A percentile compares a stretch with the other conserved stretches of the same genome.
Conservation (phyloP, 768 basidiomycete genomes). For the Podaxis mareebaensis region DNA sequence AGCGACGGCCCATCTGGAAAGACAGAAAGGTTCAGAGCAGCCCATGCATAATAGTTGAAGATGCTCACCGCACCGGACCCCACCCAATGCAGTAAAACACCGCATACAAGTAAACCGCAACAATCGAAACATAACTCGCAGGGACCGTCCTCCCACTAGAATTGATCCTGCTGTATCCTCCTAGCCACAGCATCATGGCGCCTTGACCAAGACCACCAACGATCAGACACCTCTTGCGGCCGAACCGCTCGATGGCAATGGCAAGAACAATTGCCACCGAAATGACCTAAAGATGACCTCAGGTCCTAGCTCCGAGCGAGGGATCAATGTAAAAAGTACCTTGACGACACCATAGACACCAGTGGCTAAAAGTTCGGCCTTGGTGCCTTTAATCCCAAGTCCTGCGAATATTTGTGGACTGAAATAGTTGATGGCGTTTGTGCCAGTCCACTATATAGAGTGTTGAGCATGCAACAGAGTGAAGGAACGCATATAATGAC, state of each 20-base stretch:
- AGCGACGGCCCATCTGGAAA: slow-evolving; percentile 38
- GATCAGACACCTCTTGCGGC: slow-evolving; percentile 50
- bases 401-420: slow-evolving; percentile 50
- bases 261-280: slow-evolving; percentile 38
- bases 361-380: slow-evolving; percentile 48
- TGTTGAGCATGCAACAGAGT: neutral
- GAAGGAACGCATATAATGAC: neutral
- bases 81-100: slow-evolving; percentile 46
- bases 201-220: slow-evolving; percentile 51
- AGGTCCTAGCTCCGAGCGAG: neutral
- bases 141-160: slow-evolving; percentile 30
- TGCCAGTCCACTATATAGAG: slow-evolving; percentile 45
- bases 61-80: slow-evolving; percentile 37
- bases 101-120: slow-evolving; percentile 48
- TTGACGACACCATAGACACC: slow-evolving; percentile 42
- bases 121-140: slow-evolving; percentile 43
- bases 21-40: neutral
- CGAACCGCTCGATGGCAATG: slow-evolving; percentile 49
- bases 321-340: slow-evolving; percentile 17
- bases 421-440: slow-evolving; percentile 57
- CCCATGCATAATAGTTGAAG: neutral
- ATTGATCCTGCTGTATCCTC: slow-evolving; percentile 39
- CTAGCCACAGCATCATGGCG: slow-evolving; percentile 49
- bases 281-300: slow-evolving; percentile 32
- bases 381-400: slow-evolving; percentile 46